Conservation (phyloP, 1,284 basidiomycete genomes). For the Taiwanofungus camphoratus region DNA sequence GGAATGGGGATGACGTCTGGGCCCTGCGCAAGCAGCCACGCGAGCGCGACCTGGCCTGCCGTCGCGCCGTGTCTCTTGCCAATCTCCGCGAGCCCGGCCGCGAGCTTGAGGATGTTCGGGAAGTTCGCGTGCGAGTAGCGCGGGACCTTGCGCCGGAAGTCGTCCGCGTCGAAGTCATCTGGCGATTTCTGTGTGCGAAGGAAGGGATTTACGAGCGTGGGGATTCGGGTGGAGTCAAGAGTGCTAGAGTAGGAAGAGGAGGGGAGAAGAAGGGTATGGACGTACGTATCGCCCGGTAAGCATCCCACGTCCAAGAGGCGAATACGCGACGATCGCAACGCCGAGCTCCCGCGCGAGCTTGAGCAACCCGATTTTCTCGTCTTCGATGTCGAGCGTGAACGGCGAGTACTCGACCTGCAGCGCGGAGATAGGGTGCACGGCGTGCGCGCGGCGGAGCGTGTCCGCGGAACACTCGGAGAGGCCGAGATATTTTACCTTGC, state of each 20-base stretch:
- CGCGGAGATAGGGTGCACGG: constrained; percentile 54
- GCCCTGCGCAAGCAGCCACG: constrained; percentile 33
- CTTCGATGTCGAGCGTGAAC: constrained; percentile 50
- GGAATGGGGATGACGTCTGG: constrained; percentile 8
- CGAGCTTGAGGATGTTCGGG: constrained; percentile 36
- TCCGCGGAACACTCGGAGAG: constrained; percentile 54
- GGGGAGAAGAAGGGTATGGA: neutral
- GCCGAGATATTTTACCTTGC: constrained; percentile 59
- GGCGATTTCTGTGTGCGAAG: neutral
- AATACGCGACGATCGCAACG: constrained; percentile 52
- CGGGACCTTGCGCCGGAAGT: constrained; percentile 33
- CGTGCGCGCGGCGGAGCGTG: constrained; percentile 59
- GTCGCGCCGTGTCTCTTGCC: constrained; percentile 32
- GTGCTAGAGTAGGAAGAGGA: neutral
- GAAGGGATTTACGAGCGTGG: neutral
- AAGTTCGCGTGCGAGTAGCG: constrained; percentile 39
- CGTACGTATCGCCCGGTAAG: constrained; percentile 49
- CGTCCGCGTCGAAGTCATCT: constrained; percentile 43
- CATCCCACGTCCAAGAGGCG: constrained; percentile 57
- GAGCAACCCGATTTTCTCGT: constrained; percentile 40
- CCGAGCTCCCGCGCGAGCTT: constrained; percentile 48
- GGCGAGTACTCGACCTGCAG: constrained; percentile 64
- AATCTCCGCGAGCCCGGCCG: constrained; percentile 30
- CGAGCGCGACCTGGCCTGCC: constrained; percentile 36
- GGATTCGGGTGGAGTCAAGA: neutral